Base-by-base conservation (phyloP, 805 yeast genomes). In the Hanseniaspora nectarophila region DNA sequence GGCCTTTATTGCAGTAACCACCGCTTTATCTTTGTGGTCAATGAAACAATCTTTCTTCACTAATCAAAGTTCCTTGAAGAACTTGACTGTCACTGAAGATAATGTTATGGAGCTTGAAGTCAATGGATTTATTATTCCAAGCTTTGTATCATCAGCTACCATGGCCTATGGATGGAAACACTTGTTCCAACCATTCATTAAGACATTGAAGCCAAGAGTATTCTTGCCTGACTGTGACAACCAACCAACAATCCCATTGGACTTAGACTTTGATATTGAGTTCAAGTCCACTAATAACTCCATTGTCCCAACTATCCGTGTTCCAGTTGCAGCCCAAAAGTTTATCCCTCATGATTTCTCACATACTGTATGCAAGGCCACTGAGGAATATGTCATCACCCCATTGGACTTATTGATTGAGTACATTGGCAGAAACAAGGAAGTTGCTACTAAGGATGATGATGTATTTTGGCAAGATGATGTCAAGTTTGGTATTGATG, bases 351-450 rank as follows among this genome's bases (percentile, higher is more conserved):
- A 34, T 9, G 46, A 42, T 8, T 28, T 49, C n/a, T 49, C 53
- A 18, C 53, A 49, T 21, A 43, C 29, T 10, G 34, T 49, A 8
- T 49, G 53, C 18, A 35, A 21, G 12, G 53, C 53, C 5, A 49
- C 46, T 5, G 53, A 49, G 29, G 43, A 40, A 2, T 49, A 42
- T 34, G 53, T 49, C 12, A 20, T 49, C 20, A 49, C 53, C 2
- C 53, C 53, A 9, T 29, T 49, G 8, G 53, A 49, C 21, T 42
- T 49, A 31, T 34, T 49, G 53, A 49, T 49, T 34, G 53, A 49
- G 35, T 49, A 49, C 23, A 44, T 49, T 7, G 44, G 46, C 3
- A 34, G 53, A 42, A 49, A 49, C 18, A 49, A 49, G 32, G n/a
- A n/a, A n/a, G n/a, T n/a, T n/a, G n/a, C n/a, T n/a, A n/a, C n/a